phyloP scores from a whole-genome alignment of 345 rosid genomes.

The Eutrema yunnanense region DNA sequence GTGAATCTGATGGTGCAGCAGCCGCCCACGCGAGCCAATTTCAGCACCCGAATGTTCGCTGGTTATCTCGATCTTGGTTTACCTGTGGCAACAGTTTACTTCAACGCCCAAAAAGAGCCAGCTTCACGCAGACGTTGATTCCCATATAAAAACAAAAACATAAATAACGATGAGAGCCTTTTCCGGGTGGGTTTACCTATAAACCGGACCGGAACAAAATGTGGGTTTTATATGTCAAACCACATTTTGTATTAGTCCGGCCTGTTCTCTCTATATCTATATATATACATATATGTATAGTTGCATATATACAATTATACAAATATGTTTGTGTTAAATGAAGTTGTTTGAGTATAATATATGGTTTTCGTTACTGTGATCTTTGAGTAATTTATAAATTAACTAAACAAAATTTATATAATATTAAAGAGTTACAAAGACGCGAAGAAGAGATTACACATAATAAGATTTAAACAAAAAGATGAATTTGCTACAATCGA shows the following conservation, averaged over 20 bases:
- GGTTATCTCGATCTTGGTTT: constrained; percentile 54
- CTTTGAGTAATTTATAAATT: background rate
- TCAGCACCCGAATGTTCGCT: constrained; percentile 68
- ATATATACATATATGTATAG: background rate
- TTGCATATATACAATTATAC: constrained; percentile 1
- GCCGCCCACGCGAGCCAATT: constrained; percentile 58
- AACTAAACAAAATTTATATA: background rate
- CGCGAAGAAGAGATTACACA: background rate
- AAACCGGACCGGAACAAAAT: background rate
- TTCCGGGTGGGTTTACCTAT: background rate
- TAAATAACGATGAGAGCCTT: background rate
- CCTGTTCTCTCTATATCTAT: constrained; percentile 9
- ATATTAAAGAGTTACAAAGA: background rate
- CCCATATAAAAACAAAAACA: background rate
- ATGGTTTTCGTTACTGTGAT: background rate
- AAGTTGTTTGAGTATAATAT: constrained; percentile 2
- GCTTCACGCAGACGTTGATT: constrained; percentile 48
- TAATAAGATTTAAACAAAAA: background rate
- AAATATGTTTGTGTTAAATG: background rate
- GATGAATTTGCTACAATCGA: constrained; percentile 24
- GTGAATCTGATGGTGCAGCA: constrained; percentile 45
- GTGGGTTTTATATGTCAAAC: constrained; percentile 15
- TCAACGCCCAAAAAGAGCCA: constrained; percentile 88
- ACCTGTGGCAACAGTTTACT: constrained; percentile 77
- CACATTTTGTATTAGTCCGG: constrained; percentile 20